A percentile compares a stretch with the other conserved stretches of the same genome.
These are phyloP conservation scores for Populus tremula DNA, from an alignment of 345 rosid species.

Conservation along the genomic window DNA sequence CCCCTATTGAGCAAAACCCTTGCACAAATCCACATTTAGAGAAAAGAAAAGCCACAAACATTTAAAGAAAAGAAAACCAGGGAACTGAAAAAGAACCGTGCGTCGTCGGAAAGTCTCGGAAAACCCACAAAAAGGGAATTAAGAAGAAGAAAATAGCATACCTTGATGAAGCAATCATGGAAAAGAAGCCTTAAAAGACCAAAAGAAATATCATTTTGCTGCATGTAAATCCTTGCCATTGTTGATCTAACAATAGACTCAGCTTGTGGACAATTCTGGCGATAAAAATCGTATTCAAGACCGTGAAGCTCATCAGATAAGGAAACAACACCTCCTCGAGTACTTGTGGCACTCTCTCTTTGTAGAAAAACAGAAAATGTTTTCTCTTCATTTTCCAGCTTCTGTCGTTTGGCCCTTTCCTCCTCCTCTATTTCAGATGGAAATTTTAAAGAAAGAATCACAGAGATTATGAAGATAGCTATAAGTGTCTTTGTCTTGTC, in stretches of 20 bases:
- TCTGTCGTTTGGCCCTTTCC: not conserved
- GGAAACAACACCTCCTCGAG: not conserved
- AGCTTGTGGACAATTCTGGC: conserved; percentile 36
- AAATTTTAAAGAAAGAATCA: conserved; percentile 15
- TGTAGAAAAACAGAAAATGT: conserved; percentile 17
- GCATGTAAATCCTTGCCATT: conserved; percentile 24
- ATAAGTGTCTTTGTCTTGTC: not conserved
- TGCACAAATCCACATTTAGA: too few relatives aligned
- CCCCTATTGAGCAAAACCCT: too few relatives aligned
- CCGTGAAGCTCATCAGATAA: not conserved
- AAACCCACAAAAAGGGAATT: not conserved
- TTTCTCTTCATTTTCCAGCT: not conserved
- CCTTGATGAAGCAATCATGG: conserved; percentile 49
- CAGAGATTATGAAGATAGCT: conserved; percentile 9
- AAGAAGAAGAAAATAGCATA: not conserved
- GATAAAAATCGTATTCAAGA: conserved; percentile 41
- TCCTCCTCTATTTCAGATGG: not conserved
- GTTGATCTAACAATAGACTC: conserved; percentile 32
- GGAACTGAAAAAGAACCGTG: too few relatives aligned
- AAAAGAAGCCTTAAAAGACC: conserved; percentile 38
- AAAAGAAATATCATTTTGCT: conserved; percentile 25
- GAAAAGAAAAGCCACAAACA: not conserved
- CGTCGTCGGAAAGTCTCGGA: not conserved
- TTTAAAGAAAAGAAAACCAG: not conserved
- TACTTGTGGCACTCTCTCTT: not conserved